A percentile compares a stretch with the other conserved stretches of the same genome.
Conservation (phyloP, 495 filamentous ascomycete species). For the Xylaria sp. region DNA sequence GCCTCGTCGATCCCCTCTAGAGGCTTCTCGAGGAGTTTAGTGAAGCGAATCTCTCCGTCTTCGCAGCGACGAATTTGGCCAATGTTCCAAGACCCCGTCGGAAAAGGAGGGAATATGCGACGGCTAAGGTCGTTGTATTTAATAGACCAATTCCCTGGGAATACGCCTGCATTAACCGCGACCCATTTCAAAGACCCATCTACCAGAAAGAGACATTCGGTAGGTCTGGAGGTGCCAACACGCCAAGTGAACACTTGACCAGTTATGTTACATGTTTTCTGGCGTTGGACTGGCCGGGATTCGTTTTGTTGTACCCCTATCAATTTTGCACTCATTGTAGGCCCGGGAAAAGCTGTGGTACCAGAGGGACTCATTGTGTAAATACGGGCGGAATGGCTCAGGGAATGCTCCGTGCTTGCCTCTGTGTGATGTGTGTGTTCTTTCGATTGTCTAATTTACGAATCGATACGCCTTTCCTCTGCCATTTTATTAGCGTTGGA, state of each 20-base stretch:
- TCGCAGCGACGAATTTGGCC: background rate
- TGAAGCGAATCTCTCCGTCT: background rate
- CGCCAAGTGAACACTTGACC: too few relatives aligned
- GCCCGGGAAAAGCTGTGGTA: background rate
- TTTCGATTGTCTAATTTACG: background rate
- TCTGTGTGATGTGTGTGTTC: background rate
- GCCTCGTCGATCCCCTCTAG: background rate
- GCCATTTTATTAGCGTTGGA: background rate
- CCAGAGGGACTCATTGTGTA: background rate
- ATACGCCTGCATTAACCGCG: background rate
- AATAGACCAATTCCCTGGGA: background rate
- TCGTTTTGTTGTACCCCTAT: background rate
- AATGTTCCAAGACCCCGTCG: conserved; percentile 1
- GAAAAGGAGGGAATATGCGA: conserved; percentile 7
- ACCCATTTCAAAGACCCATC: conserved; percentile 17
- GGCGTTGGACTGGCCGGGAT: background rate
- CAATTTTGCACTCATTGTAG: background rate
- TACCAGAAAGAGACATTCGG: background rate
- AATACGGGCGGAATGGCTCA: background rate
- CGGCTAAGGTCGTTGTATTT: too few relatives aligned
- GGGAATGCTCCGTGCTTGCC: background rate
- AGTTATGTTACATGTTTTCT: too few relatives aligned
- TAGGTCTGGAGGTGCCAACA: background rate
- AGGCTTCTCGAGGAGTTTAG: background rate
- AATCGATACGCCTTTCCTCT: background rate